Percentiles rank a stretch among this genome's conserved stretches.
phyloP scores from a whole-genome alignment of 805 yeast genomes.

The Lipomyces chichibuensis region DNA sequence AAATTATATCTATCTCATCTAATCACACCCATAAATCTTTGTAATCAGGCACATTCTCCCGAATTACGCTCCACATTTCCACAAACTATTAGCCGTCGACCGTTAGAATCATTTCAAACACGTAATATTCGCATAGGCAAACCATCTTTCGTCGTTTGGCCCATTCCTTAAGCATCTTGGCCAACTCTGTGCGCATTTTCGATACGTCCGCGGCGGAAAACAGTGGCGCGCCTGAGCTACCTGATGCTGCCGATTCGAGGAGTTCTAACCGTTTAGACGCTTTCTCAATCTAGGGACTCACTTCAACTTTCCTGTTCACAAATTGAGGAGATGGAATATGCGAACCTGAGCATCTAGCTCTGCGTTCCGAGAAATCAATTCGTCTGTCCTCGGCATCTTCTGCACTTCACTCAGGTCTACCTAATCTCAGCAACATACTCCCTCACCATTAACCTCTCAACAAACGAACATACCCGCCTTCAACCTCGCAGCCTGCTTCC shows the following conservation, averaged over 20 bases:
- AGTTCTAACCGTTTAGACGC: conserved; percentile 6
- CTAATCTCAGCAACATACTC: neutral
- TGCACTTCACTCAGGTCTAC: conserved; percentile 19
- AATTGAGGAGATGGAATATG: neutral
- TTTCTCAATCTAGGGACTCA: neutral
- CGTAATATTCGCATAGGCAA: neutral
- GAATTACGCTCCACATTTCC: conserved; percentile 18
- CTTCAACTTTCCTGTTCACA: neutral
- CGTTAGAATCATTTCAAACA: neutral
- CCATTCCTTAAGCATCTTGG: conserved; percentile 21
- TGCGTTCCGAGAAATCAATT: conserved; percentile 4
- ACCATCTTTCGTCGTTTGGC: conserved; percentile 27
- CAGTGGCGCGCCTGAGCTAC: conserved; percentile 1
- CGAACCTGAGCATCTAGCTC: conserved; percentile 13
- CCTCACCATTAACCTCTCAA: neutral
- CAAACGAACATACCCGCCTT: neutral
- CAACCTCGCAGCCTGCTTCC: conserved; percentile 3
- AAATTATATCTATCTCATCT: neutral
- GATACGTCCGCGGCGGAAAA: conserved; percentile 2
- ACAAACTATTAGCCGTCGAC: conserved; percentile 7
- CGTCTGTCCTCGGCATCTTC: conserved; percentile 9
- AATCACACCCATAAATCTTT: conserved; percentile 22
- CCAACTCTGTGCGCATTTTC: conserved; percentile 13
- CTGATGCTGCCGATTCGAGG: neutral
- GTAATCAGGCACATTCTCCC: conserved; percentile 15